A percentile compares a stretch with the other conserved stretches of the same genome.
Evolutionary conservation across 2,329 filamentous ascomycete species (phyloP).

Genomic region (Paraconiothyrium sp.): DNA sequence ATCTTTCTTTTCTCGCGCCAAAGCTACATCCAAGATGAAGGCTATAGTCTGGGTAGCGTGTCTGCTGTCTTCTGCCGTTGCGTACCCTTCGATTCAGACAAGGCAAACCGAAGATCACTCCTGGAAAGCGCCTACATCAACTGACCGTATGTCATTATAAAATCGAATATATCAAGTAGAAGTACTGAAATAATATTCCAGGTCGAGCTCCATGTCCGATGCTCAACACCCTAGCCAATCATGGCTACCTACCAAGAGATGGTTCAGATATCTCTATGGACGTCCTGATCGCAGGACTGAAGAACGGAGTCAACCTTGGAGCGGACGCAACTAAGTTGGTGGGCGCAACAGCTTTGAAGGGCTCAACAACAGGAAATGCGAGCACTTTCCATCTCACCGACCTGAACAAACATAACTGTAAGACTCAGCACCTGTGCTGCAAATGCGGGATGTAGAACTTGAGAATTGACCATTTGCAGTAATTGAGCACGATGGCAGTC

Average conservation of each 20-base stretch:
- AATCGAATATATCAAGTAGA: neutral
- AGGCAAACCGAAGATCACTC: neutral
- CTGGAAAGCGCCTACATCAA: neutral
- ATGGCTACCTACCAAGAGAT: neutral
- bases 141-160: neutral
- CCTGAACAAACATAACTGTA: neutral
- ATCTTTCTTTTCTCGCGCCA: neutral
- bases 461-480: neutral
- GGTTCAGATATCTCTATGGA: neutral
- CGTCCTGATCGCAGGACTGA: neutral
- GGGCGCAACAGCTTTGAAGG: neutral
- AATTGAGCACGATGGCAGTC: neutral
- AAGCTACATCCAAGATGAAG: neutral
- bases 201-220: neutral
- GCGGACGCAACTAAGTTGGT: neutral
- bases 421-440: neutral
- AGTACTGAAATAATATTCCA: neutral
- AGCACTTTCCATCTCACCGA: neutral
- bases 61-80: neutral
- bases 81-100: neutral
- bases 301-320: neutral
- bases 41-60: neutral
- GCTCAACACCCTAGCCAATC: neutral
- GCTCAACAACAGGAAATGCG: neutral
- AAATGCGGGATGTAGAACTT: neutral